Evolutionary conservation across 2,329 filamentous ascomycete species (phyloP).

Genomic region (Hirsutella rhossiliensis): DNA sequence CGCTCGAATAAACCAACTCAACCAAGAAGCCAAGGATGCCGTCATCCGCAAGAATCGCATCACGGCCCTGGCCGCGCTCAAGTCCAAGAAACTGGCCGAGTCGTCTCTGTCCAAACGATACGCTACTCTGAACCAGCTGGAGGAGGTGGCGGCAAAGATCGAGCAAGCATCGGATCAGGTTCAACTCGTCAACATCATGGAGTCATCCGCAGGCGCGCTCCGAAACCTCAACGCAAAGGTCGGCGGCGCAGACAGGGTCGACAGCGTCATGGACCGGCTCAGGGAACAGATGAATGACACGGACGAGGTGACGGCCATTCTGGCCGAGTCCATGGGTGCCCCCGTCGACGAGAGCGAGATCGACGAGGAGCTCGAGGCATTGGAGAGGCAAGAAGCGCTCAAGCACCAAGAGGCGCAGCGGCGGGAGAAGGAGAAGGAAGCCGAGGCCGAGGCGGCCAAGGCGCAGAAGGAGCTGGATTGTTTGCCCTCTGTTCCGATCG

Average conservation of each 20-base stretch:
- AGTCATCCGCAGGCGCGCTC: slow-evolving; percentile 62
- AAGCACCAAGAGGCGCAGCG: slow-evolving; percentile 39
- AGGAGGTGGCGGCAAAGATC: slow-evolving; percentile 71
- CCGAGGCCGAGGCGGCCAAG: slow-evolving; percentile 33
- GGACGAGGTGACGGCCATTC: slow-evolving; percentile 69
- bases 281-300: slow-evolving; percentile 69
- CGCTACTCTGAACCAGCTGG: slow-evolving; percentile 66
- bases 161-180: slow-evolving; percentile 79
- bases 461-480: slow-evolving; percentile 42
- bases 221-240: slow-evolving; percentile 61
- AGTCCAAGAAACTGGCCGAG: slow-evolving; percentile 74
- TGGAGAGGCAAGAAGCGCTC: slow-evolving; percentile 50
- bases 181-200: slow-evolving; percentile 72
- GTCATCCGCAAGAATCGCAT: slow-evolving; percentile 62
- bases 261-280: slow-evolving; percentile 61
- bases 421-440: slow-evolving; percentile 28
- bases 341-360: slow-evolving; percentile 70
- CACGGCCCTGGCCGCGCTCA: slow-evolving; percentile 65
- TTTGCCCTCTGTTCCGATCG: slow-evolving; percentile 26
- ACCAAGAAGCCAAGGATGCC: slow-evolving; percentile 53
- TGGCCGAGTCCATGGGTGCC: slow-evolving; percentile 48
- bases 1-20: slow-evolving; percentile 53
- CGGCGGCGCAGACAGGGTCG: slow-evolving; percentile 65
- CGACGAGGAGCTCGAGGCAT: slow-evolving; percentile 71
- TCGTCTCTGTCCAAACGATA: slow-evolving; percentile 58